Conservation (phyloP, 495 filamentous ascomycete genomes). For the Tuber melanosporum region DNA sequence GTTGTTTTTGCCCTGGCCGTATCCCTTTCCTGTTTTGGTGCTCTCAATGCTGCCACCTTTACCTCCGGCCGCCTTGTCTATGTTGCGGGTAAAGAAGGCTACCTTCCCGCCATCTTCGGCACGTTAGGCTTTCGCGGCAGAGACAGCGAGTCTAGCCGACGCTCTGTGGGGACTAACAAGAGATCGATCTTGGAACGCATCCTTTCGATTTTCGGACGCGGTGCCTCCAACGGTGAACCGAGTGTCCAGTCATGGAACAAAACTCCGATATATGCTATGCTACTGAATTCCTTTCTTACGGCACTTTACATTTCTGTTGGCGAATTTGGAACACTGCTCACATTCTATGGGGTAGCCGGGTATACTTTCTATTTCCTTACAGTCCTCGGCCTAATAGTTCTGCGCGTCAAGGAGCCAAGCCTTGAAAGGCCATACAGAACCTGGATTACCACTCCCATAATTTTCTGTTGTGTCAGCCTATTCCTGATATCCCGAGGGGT, state of each 20-base stretch:
- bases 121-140: constrained; percentile 65
- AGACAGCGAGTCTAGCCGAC: constrained; percentile 37
- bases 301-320: constrained; percentile 72
- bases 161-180: constrained; percentile 40
- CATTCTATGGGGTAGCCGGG: constrained; percentile 93
- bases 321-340: constrained; percentile 84
- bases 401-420: constrained; percentile 79
- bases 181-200: neutral
- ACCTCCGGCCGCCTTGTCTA: constrained; percentile 89
- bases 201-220: constrained; percentile 10
- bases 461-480: constrained; percentile 95
- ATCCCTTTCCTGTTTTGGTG: constrained; percentile 79
- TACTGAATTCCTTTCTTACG: constrained; percentile 68
- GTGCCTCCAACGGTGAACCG: constrained; percentile 17
- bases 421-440: constrained; percentile 85
- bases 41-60: constrained; percentile 90
- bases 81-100: constrained; percentile 90
- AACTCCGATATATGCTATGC: constrained; percentile 84
- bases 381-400: constrained; percentile 83
- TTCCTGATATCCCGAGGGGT: constrained; percentile 83
- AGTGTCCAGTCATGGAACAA: constrained; percentile 11
- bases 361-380: constrained; percentile 97
- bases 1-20: constrained; percentile 85
- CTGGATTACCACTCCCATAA: constrained; percentile 94
- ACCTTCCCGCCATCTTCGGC: constrained; percentile 76